phyloP scores from a whole-genome alignment of 768 basidiomycete genomes.

The Scleroderma citrinum region DNA sequence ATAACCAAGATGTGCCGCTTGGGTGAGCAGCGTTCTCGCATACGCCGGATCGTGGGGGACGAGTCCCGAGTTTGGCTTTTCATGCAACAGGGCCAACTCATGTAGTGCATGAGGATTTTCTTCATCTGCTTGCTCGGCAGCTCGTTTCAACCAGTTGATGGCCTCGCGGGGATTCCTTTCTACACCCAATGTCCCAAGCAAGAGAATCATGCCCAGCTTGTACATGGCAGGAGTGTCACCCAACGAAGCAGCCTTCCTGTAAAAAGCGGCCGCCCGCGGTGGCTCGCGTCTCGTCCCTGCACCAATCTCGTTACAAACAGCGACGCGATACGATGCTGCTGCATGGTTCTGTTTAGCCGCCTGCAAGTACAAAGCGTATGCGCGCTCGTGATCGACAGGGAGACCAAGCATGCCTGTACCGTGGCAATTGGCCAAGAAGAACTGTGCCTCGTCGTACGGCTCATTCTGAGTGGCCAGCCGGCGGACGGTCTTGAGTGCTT shows the following conservation, averaged over 20 bases:
- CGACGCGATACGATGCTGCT: slow-evolving; percentile 91
- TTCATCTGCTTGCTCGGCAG: slow-evolving; percentile 95
- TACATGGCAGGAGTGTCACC: slow-evolving; percentile 99
- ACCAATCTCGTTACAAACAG: slow-evolving; percentile 98
- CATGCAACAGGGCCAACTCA: slow-evolving; percentile 86
- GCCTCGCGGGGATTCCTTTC: slow-evolving; percentile 86
- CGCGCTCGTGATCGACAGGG: slow-evolving; percentile 94
- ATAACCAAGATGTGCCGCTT: slow-evolving; percentile 90
- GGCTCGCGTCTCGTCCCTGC: slow-evolving; percentile 90
- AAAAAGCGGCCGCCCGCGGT: slow-evolving; percentile 87
- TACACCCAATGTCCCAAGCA: slow-evolving; percentile 80
- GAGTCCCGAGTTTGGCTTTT: slow-evolving; percentile 56
- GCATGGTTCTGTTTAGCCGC: slow-evolving; percentile 97
- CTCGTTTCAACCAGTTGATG: slow-evolving; percentile 88
- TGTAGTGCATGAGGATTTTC: slow-evolving; percentile 97
- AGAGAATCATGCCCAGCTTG: slow-evolving; percentile 97
- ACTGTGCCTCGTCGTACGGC: slow-evolving; percentile 94
- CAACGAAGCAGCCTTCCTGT: slow-evolving; percentile 91
- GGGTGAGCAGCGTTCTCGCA: slow-evolving; percentile 81
- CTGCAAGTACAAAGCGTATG: slow-evolving; percentile 95
- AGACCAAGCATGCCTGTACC: slow-evolving; percentile 95
- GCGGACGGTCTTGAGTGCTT: slow-evolving; percentile 89
- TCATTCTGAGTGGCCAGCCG: slow-evolving; percentile 89
- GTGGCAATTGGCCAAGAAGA: slow-evolving; percentile 96
- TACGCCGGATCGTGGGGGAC: slow-evolving; percentile 78